Evolutionary conservation across 345 rosid species (phyloP), one percentile per base, ranked within the genome.

Genomic region (Kernera saxatilis): DNA sequence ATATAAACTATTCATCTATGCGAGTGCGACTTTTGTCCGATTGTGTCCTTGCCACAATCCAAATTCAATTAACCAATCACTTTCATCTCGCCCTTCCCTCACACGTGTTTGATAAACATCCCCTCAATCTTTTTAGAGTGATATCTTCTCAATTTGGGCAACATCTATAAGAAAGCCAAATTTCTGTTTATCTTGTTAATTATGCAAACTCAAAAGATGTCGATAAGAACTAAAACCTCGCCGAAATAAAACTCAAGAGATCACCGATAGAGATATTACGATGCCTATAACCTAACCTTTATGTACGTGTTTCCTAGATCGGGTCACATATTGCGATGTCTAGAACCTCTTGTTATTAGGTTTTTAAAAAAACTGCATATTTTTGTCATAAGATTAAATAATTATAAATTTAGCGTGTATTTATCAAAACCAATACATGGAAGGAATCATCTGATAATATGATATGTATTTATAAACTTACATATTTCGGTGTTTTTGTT

Each of bases 81-180:
- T 73, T 46, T 73, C 77, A 73, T 52, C 26, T 12, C 12, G 2
- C 26, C 25, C 0, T 23, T 39, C 17, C 13, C 30, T 18, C 59
- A 64, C 77, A 64, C 71, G 71, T 73, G 71, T 64, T 72, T 53
- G 22, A 55, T 45, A n/a, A 52, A 14, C 39, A 59, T 43, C 59
- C 61, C 26, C 21, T 44, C 12, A 25, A 15, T 30, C n/a, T 9
- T 50, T 9, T 17, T 11, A n/a, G 5, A 19, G 29, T 5, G 18
- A 48, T 37, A 33, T 25, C 29, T 45, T 44, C 19, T 32, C 33
- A 19, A 32, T n/a, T 56, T 30, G 30, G 56, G 27, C 10, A 35
- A 69, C 14, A 22, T 68, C 39, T 14, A 32, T 45, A 44, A 15
- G 18, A 14, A 26, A 52, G 9, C 13, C 3, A 33, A 22, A 8